phyloP scores from a whole-genome alignment of 208 protist genomes.

The Trichomonas tenax region DNA sequence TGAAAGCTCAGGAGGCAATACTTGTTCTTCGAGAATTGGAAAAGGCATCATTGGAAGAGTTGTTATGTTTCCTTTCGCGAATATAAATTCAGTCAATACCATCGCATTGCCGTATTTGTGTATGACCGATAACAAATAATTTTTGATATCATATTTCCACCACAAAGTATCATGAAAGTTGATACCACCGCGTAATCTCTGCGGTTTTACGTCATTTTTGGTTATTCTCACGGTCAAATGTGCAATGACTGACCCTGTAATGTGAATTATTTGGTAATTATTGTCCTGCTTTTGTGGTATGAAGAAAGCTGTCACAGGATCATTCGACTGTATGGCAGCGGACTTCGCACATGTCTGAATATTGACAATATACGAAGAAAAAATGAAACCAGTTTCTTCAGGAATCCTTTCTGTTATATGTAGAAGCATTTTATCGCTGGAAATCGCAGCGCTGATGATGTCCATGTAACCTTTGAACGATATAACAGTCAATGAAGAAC shows the following conservation, averaged over 20 bases:
- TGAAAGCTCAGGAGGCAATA: neutral
- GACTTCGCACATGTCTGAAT: neutral
- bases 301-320: neutral
- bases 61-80: neutral
- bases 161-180: neutral
- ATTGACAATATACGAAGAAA: neutral
- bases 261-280: neutral
- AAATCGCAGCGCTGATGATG: neutral
- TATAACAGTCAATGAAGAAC: neutral
- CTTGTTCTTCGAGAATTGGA: neutral
- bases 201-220: neutral
- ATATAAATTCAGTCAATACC: neutral
- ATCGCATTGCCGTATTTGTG: neutral
- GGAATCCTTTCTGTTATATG: neutral
- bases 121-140: neutral
- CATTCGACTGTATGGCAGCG: neutral
- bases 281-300: neutral
- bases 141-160: neutral
- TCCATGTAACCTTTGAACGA: neutral
- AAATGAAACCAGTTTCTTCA: neutral
- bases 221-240: neutral
- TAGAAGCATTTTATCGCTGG: neutral
- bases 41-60: neutral
- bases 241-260: neutral
- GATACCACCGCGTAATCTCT: neutral